Base-by-base conservation (phyloP, 371 early-diverging fungal genomes). In the Saksenaea vasiformis region DNA sequence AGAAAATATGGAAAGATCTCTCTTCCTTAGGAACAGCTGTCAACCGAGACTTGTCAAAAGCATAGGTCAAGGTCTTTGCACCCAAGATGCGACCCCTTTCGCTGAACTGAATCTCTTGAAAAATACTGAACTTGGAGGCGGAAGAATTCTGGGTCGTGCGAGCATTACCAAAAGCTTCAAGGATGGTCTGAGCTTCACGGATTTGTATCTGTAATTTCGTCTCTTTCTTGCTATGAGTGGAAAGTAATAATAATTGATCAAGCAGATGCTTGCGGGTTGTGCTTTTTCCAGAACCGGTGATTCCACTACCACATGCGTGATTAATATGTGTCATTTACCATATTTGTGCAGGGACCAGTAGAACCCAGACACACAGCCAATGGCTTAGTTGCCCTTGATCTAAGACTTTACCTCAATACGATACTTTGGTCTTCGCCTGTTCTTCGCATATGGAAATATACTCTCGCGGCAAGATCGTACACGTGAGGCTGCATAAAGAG, bases 1-100 rank as follows among this genome's bases (percentile, higher is more conserved):
- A 93, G 67, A 98, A 96, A 34, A 94, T 89, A 72, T 97, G 92
- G 73, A 95, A 98, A 53, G 87, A 92, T 57, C 92, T 82, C 57
- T 93, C 92, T 56, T 85, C 88, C 47, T 85, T 67, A 27, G 71
- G 79, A 13, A 79, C 70, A 35, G 71, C 56, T 34, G 87, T 87
- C 24, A 91, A 84, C 57, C 92, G 83, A 44, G 85, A 81, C 60
- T 90, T 86, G 72, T 96, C 95, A 56, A 96, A 85, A 41, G 92
- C 83, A 72, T 90, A 96, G 15, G 91, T 85, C 54, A 95, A 79
- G 26, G 91, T 70, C 71, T 91, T 94, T 31, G 88, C 85, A 65
- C 96, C 94, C 34, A 86, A 78, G 65, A 97, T 88, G 28, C 85
- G 86, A 28, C 95, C 93, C 35, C 84, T 73, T 55, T 80, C 85